These are phyloP conservation scores for Termitomyces sp. DNA, from an alignment of 768 basidiomycete species.

Conservation along the genomic window DNA sequence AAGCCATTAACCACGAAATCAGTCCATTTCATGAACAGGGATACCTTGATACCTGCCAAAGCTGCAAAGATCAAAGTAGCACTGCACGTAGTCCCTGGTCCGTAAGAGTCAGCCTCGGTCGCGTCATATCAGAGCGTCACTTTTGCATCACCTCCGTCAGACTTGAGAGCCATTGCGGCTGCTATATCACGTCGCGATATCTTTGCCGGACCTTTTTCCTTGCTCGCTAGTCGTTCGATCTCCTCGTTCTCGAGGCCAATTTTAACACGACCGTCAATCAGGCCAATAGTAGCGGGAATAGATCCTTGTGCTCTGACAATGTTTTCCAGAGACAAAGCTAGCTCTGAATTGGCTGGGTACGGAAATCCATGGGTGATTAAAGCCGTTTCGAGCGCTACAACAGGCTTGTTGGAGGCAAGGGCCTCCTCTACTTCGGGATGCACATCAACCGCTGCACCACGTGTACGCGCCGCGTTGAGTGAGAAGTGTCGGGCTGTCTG, in stretches of 20 bases:
- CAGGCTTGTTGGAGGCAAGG: conserved; percentile 55
- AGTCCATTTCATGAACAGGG: neutral
- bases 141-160: conserved; percentile 64
- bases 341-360: conserved; percentile 70
- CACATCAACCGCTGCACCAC: conserved; percentile 54
- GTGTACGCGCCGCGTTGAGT: conserved; percentile 11
- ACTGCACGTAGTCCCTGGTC: conserved; percentile 64
- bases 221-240: conserved; percentile 66
- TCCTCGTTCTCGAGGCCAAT: conserved; percentile 72
- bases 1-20: neutral
- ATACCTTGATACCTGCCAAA: conserved; percentile 82
- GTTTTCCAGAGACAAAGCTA: conserved; percentile 67
- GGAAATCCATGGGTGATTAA: conserved; percentile 94
- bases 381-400: conserved; percentile 92
- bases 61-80: conserved; percentile 74
- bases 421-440: conserved; percentile 87
- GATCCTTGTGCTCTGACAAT: conserved; percentile 74
- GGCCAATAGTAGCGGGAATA: conserved; percentile 89
- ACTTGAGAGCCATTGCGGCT: conserved; percentile 62
- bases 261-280: conserved; percentile 82
- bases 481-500: conserved; percentile 1
- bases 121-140: neutral
- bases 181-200: conserved; percentile 82
- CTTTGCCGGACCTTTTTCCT: conserved; percentile 49
- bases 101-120: neutral